phyloP scores from a whole-genome alignment of 2,329 filamentous ascomycete genomes.

The Aspergillus clavatus region DNA sequence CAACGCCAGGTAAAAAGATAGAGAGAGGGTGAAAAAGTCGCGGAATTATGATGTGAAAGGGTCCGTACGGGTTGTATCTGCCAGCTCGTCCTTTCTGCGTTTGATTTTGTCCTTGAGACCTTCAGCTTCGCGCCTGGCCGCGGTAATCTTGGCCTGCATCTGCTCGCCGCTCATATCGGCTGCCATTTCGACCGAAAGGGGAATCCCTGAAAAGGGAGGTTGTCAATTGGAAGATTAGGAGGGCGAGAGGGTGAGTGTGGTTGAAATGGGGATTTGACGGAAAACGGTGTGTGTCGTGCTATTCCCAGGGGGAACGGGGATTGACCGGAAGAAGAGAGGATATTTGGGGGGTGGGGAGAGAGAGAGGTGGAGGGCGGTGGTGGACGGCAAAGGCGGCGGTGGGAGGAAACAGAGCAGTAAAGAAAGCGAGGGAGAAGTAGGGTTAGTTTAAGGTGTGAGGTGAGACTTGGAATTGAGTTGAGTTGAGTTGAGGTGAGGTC shows the following conservation, averaged over 20 bases:
- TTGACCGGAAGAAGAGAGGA: constrained; percentile 8
- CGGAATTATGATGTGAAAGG: constrained; percentile 6
- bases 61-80: constrained; percentile 89
- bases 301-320: constrained; percentile 14
- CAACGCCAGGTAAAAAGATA: neutral
- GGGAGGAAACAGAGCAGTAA: constrained; percentile 6
- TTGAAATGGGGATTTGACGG: no score
- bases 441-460: no score
- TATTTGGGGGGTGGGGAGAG: no score
- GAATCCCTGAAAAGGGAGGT: constrained; percentile 22
- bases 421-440: constrained; percentile 9
- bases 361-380: no score
- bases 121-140: constrained; percentile 94
- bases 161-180: constrained; percentile 49
- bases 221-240: constrained; percentile 17
- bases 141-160: constrained; percentile 90
- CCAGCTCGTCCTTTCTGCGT: constrained; percentile 99
- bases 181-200: constrained; percentile 36
- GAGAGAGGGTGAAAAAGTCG: neutral
- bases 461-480: no score
- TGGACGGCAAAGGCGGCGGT: constrained; percentile 10
- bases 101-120: constrained; percentile 98
- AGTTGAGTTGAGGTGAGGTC: neutral
- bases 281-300: no score
- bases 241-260: no score